Conservation (phyloP, 345 rosid species). For the Aquilaria yunnanensis region DNA sequence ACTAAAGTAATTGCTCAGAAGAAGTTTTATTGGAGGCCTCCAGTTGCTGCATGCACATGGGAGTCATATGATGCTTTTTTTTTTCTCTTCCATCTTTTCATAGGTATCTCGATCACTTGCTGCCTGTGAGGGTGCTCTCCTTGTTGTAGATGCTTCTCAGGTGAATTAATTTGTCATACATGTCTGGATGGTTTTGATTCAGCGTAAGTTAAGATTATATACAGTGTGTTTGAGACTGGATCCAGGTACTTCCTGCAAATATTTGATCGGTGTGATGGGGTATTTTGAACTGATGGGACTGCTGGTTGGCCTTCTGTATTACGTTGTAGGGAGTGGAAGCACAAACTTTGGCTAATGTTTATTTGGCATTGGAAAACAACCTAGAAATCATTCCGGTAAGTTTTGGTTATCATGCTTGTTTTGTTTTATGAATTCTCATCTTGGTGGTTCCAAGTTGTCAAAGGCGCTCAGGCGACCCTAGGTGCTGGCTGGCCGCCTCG, state of each 20-base stretch:
- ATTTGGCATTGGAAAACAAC: slow-evolving; percentile 91
- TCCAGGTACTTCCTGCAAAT: not conserved
- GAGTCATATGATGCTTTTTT: not conserved
- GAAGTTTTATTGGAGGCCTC: too few species aligned
- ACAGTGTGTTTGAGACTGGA: slow-evolving; percentile 3
- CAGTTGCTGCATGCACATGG: not conserved
- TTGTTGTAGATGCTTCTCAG: slow-evolving; percentile 99
- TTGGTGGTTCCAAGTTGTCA: too few species aligned
- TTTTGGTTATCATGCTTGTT: slow-evolving; percentile 12
- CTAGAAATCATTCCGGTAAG: slow-evolving; percentile 96
- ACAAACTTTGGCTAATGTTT: slow-evolving; percentile 92
- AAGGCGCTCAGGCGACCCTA: too few species aligned
- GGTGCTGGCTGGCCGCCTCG: too few species aligned
- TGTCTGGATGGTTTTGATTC: not conserved
- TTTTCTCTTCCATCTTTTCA: not conserved
- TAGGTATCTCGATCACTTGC: slow-evolving; percentile 99
- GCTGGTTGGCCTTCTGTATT: slow-evolving; percentile 1
- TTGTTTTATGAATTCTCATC: not conserved
- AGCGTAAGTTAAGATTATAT: slow-evolving; percentile 7
- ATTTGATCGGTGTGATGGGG: not conserved
- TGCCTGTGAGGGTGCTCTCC: slow-evolving; percentile 99
- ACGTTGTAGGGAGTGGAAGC: slow-evolving; percentile 93
- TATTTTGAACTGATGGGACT: not conserved
- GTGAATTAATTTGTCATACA: slow-evolving; percentile 26
- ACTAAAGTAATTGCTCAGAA: too few species aligned